A percentile compares a stretch with the other conserved stretches of the same genome.
Evolutionary conservation across 2,329 filamentous ascomycete species (phyloP).

Genomic region (Colletotrichum viniferum): DNA sequence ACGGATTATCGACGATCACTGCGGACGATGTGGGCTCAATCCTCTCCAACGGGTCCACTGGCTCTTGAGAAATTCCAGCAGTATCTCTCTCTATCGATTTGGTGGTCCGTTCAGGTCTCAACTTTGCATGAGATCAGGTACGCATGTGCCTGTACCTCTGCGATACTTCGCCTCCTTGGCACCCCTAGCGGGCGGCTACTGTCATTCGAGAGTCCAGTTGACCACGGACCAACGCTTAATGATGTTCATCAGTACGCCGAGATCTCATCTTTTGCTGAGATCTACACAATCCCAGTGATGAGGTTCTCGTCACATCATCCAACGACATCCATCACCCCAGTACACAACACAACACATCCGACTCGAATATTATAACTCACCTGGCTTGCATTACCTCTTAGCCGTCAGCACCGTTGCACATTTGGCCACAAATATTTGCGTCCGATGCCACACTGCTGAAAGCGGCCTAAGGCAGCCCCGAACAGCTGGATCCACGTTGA

Average conservation of each 20-base stretch:
- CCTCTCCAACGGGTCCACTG: not conserved
- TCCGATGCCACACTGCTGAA: not conserved
- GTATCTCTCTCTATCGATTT: not conserved
- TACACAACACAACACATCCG: not conserved
- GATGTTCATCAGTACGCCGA: not conserved
- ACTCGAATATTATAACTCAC: not conserved
- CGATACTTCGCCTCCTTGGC: not conserved
- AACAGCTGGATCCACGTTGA: not conserved
- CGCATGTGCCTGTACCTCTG: not conserved
- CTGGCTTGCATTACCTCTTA: not conserved
- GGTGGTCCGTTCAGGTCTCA: not conserved
- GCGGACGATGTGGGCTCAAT: not conserved
- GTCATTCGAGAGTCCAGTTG: not conserved
- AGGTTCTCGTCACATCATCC: not conserved
- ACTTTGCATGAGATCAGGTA: not conserved
- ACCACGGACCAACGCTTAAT: conserved; percentile 6
- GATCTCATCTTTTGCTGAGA: conserved; percentile 7
- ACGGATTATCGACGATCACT: not conserved
- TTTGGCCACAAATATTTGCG: not conserved
- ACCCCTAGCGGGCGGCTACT: not conserved
- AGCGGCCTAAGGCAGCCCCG: not conserved
- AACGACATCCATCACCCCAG: not conserved
- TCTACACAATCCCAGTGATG: not conserved
- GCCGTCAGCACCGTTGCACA: not conserved
- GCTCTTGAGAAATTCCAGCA: not conserved